Percentiles rank a stretch among this genome's conserved stretches.
Evolutionary conservation across 345 rosid genomes (phyloP).

Genomic region (Eucalyptus lansdowneana): DNA sequence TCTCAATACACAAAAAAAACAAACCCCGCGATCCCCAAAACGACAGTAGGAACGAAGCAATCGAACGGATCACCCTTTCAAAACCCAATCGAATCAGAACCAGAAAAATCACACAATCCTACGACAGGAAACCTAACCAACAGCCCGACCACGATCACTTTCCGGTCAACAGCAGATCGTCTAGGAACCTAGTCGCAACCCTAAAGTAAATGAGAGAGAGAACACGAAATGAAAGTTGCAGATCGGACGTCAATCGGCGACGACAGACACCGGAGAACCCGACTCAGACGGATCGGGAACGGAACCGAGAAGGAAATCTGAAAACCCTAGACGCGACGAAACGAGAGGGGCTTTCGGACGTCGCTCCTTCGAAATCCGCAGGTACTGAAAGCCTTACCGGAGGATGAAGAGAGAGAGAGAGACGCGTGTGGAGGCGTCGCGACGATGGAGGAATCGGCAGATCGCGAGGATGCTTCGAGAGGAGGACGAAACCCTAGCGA

Average conservation of each 20-base stretch:
- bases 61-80: neutral
- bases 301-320: neutral
- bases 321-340: slow-evolving; percentile 10
- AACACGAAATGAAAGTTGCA: neutral
- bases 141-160: neutral
- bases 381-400: slow-evolving; percentile 46
- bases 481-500: neutral
- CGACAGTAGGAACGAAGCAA: neutral
- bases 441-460: neutral
- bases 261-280: neutral
- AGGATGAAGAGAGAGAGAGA: neutral
- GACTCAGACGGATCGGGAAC: neutral
- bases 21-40: neutral
- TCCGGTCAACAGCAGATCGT: neutral
- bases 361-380: slow-evolving; percentile 27
- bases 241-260: neutral
- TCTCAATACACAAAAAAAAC: neutral
- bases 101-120: neutral
- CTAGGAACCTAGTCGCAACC: neutral
- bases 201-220: neutral
- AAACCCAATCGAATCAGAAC: neutral
- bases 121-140: neutral
- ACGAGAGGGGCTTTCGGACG: neutral
- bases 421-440: neutral
- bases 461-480: neutral